A percentile compares a stretch with the other conserved stretches of the same genome.
Conservation (phyloP, 2,329 filamentous ascomycete genomes). For the Zasmidium citrigriseum region DNA sequence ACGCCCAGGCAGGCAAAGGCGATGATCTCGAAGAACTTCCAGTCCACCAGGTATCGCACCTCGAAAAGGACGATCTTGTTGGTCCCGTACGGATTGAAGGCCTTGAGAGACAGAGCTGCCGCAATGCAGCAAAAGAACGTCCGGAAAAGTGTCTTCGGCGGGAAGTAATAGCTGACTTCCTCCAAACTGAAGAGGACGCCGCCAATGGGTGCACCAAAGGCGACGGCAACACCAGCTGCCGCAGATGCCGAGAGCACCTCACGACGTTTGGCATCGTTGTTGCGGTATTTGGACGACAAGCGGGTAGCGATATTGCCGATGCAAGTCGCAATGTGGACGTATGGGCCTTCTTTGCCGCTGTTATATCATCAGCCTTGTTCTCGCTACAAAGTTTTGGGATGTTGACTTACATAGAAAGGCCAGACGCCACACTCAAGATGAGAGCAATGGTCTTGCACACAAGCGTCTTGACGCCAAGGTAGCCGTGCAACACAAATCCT, state of each 20-base stretch:
- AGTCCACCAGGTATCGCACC: constrained; percentile 85
- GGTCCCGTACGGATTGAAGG: constrained; percentile 93
- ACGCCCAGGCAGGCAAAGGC: constrained; percentile 85
- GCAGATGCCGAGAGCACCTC: constrained; percentile 93
- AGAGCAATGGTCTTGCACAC: constrained; percentile 81
- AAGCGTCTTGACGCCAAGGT: constrained; percentile 84
- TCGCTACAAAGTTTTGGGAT: background rate
- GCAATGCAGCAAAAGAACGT: constrained; percentile 97
- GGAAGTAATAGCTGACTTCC: constrained; percentile 97
- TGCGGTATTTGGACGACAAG: constrained; percentile 90
- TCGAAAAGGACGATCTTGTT: constrained; percentile 97
- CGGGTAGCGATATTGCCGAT: constrained; percentile 94
- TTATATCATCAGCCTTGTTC: background rate
- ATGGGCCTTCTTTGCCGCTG: constrained; percentile 85
- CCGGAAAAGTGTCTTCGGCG: constrained; percentile 92
- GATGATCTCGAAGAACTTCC: constrained; percentile 88
- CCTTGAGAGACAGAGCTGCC: constrained; percentile 87
- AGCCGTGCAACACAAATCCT: constrained; percentile 94
- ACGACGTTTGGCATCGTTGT: constrained; percentile 89
- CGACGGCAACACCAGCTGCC: constrained; percentile 88
- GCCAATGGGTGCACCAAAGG: constrained; percentile 87
- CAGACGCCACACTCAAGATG: constrained; percentile 86
- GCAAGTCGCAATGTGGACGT: constrained; percentile 95
- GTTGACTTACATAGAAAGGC: constrained; percentile 66
- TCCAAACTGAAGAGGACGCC: constrained; percentile 92